These are phyloP conservation scores for Aspergillus heteromorphus DNA, from an alignment of 495 filamentous ascomycete genomes.

Conservation along the genomic window DNA sequence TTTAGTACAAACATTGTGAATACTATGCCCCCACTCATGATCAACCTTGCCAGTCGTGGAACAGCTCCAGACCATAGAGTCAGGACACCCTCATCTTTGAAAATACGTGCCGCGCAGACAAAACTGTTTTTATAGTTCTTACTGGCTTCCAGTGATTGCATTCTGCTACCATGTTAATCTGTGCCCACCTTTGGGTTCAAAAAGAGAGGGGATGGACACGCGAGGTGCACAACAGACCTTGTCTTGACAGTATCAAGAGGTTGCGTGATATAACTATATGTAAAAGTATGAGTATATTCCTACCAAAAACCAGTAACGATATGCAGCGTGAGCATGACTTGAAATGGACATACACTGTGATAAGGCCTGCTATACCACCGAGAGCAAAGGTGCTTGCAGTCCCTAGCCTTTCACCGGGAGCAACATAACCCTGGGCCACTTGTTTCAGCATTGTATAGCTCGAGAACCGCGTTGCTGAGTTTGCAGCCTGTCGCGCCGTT, in stretches of 20 bases:
- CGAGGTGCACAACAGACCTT: constrained; percentile 38
- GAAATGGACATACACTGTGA: constrained; percentile 73
- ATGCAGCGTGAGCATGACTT: background rate
- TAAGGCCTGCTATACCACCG: constrained; percentile 81
- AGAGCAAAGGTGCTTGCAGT: constrained; percentile 85
- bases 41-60: constrained; percentile 74
- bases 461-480: constrained; percentile 83
- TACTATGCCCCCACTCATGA: constrained; percentile 91
- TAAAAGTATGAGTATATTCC: background rate
- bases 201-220: background rate
- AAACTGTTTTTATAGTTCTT: constrained; percentile 84
- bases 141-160: constrained; percentile 93
- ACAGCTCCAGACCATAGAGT: constrained; percentile 94
- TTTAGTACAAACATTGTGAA: constrained; percentile 81
- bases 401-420: constrained; percentile 91
- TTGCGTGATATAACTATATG: constrained; percentile 61
- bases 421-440: constrained; percentile 83
- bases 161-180: constrained; percentile 45
- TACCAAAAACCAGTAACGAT: background rate
- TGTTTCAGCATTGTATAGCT: constrained; percentile 89
- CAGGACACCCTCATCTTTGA: constrained; percentile 80
- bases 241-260: constrained; percentile 96
- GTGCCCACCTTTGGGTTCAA: background rate
- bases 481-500: constrained; percentile 89
- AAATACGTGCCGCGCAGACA: constrained; percentile 74